Base-by-base conservation (phyloP, 2,329 filamentous ascomycete genomes). In the Aspergillus terreus region DNA sequence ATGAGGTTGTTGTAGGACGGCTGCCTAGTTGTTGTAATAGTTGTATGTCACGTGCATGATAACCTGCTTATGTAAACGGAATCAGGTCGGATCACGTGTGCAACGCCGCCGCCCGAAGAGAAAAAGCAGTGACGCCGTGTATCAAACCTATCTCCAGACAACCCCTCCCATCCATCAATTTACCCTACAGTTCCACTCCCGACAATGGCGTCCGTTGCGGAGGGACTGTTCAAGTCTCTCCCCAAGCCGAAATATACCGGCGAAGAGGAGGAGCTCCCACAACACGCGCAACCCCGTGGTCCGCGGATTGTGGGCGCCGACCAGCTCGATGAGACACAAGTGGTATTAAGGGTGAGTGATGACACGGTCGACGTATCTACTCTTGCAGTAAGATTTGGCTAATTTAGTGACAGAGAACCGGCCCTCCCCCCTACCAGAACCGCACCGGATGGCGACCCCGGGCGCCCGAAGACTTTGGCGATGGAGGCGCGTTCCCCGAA, bases 401-500 rank as follows among this genome's bases (percentile, higher is more conserved):
- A 21, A 23, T 23, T 4, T 4, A 30, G 27, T 11, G 7, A 9
- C 27, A 88, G 82, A 87, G 85, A 76, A 81, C 83, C 51, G 92
- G 92, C 15, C 91, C 92, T 52, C 94, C 94, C 9, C 80, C 90
- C 1, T 99, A 97, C 63, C 90, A 90, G 46, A 86, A 91, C 69
- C 87, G 94, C 65, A 74, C 83, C 69, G 89, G 88, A 82, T 99
- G 94, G 94, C 84, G 94, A 59, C 94, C 94, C 30, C 86, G 92
- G 64, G 81, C 81, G 38, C 83, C 88, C 57, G 92, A 96, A 68
- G 94, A 99, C 71, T 99, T 92, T 74, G 92, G 90, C 63, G 92
- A 97, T 78, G 94, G 94, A 58, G 94, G 94, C 63, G 91, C 92
- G 47, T 99, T 96, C 67, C 94, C 94, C 35, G 92, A 97, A 73